These are phyloP conservation scores for Kuraishia piskuri DNA, from an alignment of 805 yeast genomes.

Conservation along the genomic window DNA sequence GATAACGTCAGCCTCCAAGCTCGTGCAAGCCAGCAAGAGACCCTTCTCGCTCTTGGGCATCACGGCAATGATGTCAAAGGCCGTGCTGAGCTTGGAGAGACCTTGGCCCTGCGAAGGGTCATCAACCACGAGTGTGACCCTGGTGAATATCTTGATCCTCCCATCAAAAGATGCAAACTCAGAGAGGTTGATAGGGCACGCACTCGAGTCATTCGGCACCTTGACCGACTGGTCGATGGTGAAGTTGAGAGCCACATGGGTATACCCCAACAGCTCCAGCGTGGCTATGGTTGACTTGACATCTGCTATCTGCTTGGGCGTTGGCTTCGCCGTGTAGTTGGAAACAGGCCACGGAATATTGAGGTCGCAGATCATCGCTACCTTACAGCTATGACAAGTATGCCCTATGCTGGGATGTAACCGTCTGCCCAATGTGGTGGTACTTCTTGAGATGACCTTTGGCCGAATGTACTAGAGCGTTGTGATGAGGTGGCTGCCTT, in stretches of 20 bases:
- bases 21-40: conserved; percentile 62
- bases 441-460: no score
- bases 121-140: conserved; percentile 69
- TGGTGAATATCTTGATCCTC: conserved; percentile 42
- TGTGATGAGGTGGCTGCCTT: no score
- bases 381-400: no score
- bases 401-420: no score
- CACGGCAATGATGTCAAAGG: conserved; percentile 76
- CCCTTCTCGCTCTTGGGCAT: conserved; percentile 77
- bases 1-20: conserved; percentile 73
- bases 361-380: conserved; percentile 49
- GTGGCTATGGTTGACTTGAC: conserved; percentile 44
- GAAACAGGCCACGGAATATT: conserved; percentile 68
- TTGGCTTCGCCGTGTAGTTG: conserved; percentile 33
- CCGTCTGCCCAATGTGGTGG: no score
- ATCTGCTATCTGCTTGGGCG: conserved; percentile 29
- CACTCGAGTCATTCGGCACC: conserved; percentile 36
- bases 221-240: conserved; percentile 41
- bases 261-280: conserved; percentile 56
- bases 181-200: conserved; percentile 32
- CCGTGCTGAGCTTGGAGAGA: conserved; percentile 30
- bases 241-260: conserved; percentile 71
- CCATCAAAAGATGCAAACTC: conserved; percentile 25
- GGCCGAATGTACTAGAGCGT: no score
- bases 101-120: conserved; percentile 74